Percentiles rank a stretch among this genome's conserved stretches.
Evolutionary conservation across 371 early-diverging fungal species (phyloP).

Genomic region (Sporodiniella umbellata): DNA sequence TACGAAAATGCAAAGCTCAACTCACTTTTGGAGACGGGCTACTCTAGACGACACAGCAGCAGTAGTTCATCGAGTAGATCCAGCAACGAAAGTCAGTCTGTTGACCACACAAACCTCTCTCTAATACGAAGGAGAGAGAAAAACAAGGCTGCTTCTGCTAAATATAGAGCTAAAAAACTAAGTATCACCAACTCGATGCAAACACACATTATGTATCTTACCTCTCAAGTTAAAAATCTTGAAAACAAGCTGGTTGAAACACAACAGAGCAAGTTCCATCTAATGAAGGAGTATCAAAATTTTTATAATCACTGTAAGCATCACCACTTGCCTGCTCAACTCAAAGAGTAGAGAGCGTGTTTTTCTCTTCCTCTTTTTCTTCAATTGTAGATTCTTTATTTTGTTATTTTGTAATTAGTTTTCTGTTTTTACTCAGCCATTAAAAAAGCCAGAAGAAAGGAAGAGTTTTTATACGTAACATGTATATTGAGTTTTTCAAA

Average conservation of each 20-base stretch:
- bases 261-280: constrained; percentile 6
- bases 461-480: no score
- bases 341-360: background rate
- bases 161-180: constrained; percentile 61
- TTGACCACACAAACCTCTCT: background rate
- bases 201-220: constrained; percentile 17
- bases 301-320: background rate
- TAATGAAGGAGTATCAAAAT: constrained; percentile 1
- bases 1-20: no score
- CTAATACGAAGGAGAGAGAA: constrained; percentile 41
- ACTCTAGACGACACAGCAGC: background rate
- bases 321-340: no score
- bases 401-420: no score
- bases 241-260: constrained; percentile 6
- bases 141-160: constrained; percentile 66
- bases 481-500: no score
- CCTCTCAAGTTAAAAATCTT: constrained; percentile 13
- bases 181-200: constrained; percentile 19
- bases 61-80: background rate
- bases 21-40: background rate
- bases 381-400: no score
- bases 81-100: background rate
- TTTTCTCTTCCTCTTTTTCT: background rate
- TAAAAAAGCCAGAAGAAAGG: no score
- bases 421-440: no score